These are phyloP conservation scores for Oxyria digyna DNA, from an alignment of 148 eudicot genomes.

Conservation along the genomic window DNA sequence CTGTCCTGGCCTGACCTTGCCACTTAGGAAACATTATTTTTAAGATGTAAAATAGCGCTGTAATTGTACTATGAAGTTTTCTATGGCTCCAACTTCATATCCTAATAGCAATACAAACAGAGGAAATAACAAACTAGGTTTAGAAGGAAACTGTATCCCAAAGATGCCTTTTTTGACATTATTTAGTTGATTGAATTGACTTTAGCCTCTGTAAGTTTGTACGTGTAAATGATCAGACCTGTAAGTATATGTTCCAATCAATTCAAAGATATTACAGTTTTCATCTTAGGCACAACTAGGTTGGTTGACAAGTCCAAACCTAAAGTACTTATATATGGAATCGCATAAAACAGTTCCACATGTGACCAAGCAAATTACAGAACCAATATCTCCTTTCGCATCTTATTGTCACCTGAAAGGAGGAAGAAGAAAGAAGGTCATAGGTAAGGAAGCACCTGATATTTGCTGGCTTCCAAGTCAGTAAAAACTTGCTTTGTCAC, in stretches of 20 bases:
- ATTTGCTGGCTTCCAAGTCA: constrained; percentile 77
- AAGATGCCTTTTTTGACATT: not conserved
- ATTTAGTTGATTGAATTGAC: not conserved
- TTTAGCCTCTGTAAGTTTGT: not conserved
- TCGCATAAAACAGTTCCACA: not conserved
- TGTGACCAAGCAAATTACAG: not conserved
- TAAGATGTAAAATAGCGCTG: not conserved
- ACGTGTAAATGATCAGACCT: not conserved
- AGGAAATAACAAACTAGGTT: not conserved
- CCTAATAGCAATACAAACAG: not conserved
- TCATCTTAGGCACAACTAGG: not conserved
- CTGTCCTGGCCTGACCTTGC: not conserved
- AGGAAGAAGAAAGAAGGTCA: not conserved
- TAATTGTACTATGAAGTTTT: not conserved
- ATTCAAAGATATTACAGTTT: not conserved
- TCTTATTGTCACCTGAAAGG: not conserved
- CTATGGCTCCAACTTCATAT: not conserved
- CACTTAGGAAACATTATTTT: not conserved
- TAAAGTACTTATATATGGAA: not conserved
- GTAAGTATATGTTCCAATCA: not conserved
- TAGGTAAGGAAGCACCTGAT: constrained; percentile 30
- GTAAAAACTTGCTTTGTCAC: constrained; percentile 64
- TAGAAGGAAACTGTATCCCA: not conserved
- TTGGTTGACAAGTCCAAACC: not conserved
- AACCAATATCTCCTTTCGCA: not conserved